A percentile compares a stretch with the other conserved stretches of the same genome.
phyloP scores from a whole-genome alignment of 2,329 filamentous ascomycete genomes.

The Diaporthe sp. region DNA sequence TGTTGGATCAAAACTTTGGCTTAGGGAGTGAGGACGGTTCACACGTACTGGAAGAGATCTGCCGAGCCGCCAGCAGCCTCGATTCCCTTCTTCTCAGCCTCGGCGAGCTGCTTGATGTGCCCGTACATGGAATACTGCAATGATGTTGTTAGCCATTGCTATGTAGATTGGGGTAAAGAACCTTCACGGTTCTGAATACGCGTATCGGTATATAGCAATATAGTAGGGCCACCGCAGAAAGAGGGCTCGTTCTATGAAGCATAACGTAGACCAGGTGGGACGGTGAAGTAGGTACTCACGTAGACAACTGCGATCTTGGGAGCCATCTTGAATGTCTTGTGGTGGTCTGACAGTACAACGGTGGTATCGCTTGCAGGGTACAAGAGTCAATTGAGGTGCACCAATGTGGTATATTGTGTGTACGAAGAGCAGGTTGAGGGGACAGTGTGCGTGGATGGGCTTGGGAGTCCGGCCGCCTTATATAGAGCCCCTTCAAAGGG shows the following conservation, averaged over 20 bases:
- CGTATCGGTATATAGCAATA: background rate
- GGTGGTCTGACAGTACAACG: background rate
- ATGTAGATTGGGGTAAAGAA: background rate
- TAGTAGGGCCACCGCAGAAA: background rate
- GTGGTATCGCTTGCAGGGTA: background rate
- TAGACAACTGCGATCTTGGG: constrained; percentile 93
- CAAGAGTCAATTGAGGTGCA: background rate
- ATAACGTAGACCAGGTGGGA: constrained; percentile 4
- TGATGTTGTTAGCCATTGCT: constrained; percentile 13
- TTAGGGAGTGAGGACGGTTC: background rate
- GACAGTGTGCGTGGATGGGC: background rate
- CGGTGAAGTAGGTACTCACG: constrained; percentile 62
- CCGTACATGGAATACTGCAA: constrained; percentile 91
- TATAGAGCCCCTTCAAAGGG: constrained; percentile 5
- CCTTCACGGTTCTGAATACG: no score
- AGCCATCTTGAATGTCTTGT: constrained; percentile 71
- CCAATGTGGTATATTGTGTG: background rate
- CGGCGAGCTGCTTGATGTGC: constrained; percentile 85
- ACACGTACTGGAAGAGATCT: constrained; percentile 81
- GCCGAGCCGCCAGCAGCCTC: constrained; percentile 84
- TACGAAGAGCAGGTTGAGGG: background rate
- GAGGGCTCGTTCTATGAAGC: background rate
- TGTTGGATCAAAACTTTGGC: background rate
- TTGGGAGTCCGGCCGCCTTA: constrained; percentile 8
- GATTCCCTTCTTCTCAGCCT: constrained; percentile 91